Conservation (phyloP, 371 early-diverging fungal genomes). For the Umbelopsis sp. region DNA sequence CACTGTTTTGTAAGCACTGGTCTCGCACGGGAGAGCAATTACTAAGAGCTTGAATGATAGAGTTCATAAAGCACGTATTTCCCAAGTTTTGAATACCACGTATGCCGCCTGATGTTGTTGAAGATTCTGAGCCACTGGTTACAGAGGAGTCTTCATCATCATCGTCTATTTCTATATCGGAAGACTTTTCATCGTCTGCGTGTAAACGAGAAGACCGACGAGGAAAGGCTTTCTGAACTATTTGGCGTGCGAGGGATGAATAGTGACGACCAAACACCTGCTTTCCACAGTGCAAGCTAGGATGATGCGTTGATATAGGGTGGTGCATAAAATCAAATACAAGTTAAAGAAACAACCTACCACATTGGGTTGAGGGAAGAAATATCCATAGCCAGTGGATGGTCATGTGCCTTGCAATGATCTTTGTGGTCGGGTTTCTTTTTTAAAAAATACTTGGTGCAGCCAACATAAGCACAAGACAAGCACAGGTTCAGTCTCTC, state of each 20-base stretch:
- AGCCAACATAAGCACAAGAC: constrained; percentile 14
- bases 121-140: constrained; percentile 1
- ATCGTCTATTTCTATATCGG: constrained; percentile 18
- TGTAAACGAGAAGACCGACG: constrained; percentile 7
- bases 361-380: constrained; percentile 17
- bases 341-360: constrained; percentile 4
- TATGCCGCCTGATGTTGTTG: constrained; percentile 12
- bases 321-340: not conserved
- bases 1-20: constrained; percentile 14
- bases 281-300: constrained; percentile 15
- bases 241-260: constrained; percentile 14
- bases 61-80: constrained; percentile 16
- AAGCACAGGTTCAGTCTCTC: constrained; percentile 12
- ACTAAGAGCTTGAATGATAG: constrained; percentile 14
- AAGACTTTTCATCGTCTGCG: constrained; percentile 7
- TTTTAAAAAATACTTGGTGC: not conserved
- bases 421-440: constrained; percentile 1
- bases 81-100: constrained; percentile 16
- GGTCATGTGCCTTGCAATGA: constrained; percentile 16
- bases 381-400: constrained; percentile 11
- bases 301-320: constrained; percentile 1
- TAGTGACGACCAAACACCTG: constrained; percentile 14
- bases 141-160: constrained; percentile 3
- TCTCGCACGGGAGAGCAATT: constrained; percentile 14
- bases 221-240: constrained; percentile 8